Conservation (phyloP, 2,329 filamentous ascomycete species). For the Curvularia eragrostidis region DNA sequence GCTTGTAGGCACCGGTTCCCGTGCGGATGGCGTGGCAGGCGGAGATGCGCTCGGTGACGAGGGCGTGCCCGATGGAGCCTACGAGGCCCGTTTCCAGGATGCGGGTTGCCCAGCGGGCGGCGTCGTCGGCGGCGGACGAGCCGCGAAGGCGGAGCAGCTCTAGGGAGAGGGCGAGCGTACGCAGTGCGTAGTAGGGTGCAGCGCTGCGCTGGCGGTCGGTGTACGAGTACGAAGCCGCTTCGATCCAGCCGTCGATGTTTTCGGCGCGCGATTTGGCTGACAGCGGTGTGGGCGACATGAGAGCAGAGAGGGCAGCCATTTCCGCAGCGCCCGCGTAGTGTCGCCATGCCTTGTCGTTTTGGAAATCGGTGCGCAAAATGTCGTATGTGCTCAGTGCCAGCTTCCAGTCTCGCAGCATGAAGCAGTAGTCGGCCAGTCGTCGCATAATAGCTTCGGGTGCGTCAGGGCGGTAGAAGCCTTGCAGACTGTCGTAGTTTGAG, state of each 20-base stretch:
- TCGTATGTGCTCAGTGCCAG: slow-evolving; percentile 92
- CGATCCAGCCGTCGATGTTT: slow-evolving; percentile 83
- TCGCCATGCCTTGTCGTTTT: slow-evolving; percentile 95
- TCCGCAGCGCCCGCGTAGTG: slow-evolving; percentile 94
- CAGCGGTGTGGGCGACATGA: slow-evolving; percentile 76
- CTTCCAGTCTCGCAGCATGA: slow-evolving; percentile 97
- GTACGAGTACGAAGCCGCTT: slow-evolving; percentile 92
- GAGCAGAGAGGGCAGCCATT: slow-evolving; percentile 86
- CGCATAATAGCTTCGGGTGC: slow-evolving; percentile 89
- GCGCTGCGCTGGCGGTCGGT: slow-evolving; percentile 74
- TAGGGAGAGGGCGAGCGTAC: slow-evolving; percentile 75
- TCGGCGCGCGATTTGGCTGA: slow-evolving; percentile 80
- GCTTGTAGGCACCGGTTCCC: slow-evolving; percentile 68
- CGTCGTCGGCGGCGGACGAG: slow-evolving; percentile 81
- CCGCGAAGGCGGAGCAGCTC: slow-evolving; percentile 85
- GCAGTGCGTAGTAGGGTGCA: slow-evolving; percentile 78
- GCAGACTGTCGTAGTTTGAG: slow-evolving; percentile 77
- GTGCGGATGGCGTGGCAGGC: slow-evolving; percentile 80
- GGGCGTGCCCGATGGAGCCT: slow-evolving; percentile 76
- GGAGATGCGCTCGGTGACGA: slow-evolving; percentile 85
- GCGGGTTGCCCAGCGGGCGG: slow-evolving; percentile 81
- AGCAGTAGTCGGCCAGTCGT: slow-evolving; percentile 91
- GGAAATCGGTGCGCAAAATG: slow-evolving; percentile 84
- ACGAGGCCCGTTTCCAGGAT: slow-evolving; percentile 77
- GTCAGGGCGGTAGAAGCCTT: slow-evolving; percentile 84